Evolutionary conservation across 1,284 basidiomycete genomes (phyloP).

Genomic region (Singerocomus inundabilis): DNA sequence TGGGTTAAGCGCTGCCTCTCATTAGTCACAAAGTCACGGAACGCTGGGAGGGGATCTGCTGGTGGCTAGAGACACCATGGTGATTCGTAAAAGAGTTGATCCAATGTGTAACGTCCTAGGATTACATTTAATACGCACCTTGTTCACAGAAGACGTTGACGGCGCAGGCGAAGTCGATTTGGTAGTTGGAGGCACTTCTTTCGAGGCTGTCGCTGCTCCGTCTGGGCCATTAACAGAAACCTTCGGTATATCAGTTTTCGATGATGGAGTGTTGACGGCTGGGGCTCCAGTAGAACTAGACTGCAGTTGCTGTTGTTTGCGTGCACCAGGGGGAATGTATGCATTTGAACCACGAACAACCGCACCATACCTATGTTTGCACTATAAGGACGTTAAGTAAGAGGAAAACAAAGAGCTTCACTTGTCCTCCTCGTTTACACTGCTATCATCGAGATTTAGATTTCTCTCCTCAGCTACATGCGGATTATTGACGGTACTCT

Average conservation of each 20-base stretch:
- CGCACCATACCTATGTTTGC: constrained; percentile 76
- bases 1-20: constrained; percentile 87
- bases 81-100: constrained; percentile 10
- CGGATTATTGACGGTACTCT: constrained; percentile 72
- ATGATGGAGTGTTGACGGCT: constrained; percentile 34
- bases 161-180: constrained; percentile 61
- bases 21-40: constrained; percentile 86
- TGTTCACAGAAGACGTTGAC: constrained; percentile 39
- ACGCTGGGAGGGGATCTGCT: constrained; percentile 71
- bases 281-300: constrained; percentile 15
- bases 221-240: constrained; percentile 72
- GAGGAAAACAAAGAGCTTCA: constrained; percentile 37
- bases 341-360: constrained; percentile 87
- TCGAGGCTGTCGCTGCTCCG: constrained; percentile 43
- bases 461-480: constrained; percentile 93
- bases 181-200: constrained; percentile 43
- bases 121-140: constrained; percentile 28
- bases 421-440: constrained; percentile 94
- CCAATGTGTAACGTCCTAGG: background rate
- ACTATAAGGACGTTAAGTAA: constrained; percentile 16
- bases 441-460: constrained; percentile 65
- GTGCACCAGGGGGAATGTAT: constrained; percentile 89
- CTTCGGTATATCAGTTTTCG: constrained; percentile 59
- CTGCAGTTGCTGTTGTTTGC: constrained; percentile 40
- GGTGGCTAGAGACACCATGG: constrained; percentile 44